A percentile compares a stretch with the other conserved stretches of the same genome.
phyloP scores from a whole-genome alignment of 1,139 yeast species.

The Blastobotrys indianensis region DNA sequence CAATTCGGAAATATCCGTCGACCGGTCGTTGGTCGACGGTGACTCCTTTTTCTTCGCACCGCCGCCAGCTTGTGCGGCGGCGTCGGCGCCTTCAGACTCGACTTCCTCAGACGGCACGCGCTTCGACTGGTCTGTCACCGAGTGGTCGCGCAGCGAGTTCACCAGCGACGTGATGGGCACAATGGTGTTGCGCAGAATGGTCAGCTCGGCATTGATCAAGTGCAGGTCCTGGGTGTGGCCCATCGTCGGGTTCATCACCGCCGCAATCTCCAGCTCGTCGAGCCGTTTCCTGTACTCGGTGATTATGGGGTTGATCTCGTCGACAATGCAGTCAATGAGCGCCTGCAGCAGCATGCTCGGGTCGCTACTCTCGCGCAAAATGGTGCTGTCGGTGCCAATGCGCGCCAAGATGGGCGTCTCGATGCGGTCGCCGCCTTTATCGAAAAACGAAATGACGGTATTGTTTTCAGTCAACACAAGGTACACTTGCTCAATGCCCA shows the following conservation, averaged over 20 bases:
- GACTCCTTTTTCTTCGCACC: slow-evolving; percentile 16
- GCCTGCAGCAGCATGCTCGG: slow-evolving; percentile 48
- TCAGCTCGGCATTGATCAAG: slow-evolving; percentile 46
- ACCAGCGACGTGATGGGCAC: slow-evolving; percentile 43
- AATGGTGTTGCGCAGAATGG: slow-evolving; percentile 41
- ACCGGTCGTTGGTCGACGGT: no score
- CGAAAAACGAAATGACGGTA: slow-evolving; percentile 49
- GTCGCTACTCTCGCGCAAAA: slow-evolving; percentile 45
- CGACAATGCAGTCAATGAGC: slow-evolving; percentile 49
- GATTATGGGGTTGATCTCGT: slow-evolving; percentile 55
- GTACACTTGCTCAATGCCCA: slow-evolving; percentile 52
- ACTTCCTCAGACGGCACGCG: slow-evolving; percentile 5
- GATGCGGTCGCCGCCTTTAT: slow-evolving; percentile 46
- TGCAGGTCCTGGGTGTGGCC: slow-evolving; percentile 47
- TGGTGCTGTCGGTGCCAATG: slow-evolving; percentile 40
- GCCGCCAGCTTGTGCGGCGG: background rate
- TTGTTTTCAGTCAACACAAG: slow-evolving; percentile 41
- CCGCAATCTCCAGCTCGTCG: slow-evolving; percentile 45
- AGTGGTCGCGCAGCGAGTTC: slow-evolving; percentile 40
- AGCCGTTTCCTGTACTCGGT: slow-evolving; percentile 47
- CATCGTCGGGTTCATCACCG: slow-evolving; percentile 44
- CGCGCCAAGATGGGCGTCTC: slow-evolving; percentile 46
- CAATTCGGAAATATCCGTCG: slow-evolving; percentile 29
- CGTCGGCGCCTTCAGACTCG: slow-evolving; percentile 6
- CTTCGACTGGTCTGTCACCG: slow-evolving; percentile 15